Conservation (phyloP, 768 basidiomycete genomes). For the Cyclocybe aegerita region DNA sequence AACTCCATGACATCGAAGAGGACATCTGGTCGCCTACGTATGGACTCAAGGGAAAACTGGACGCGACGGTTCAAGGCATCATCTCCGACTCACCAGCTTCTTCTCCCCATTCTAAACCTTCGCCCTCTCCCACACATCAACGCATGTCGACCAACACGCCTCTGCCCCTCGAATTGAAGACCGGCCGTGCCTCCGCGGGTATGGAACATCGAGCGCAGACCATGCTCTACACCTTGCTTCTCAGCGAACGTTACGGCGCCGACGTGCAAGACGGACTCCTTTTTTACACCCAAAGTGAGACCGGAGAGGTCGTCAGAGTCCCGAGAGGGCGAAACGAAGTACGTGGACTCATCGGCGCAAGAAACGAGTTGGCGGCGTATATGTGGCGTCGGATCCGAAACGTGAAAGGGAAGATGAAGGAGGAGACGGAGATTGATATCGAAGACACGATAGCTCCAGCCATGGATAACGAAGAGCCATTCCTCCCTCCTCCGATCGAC, state of each 20-base stretch:
- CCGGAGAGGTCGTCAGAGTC: slow-evolving; percentile 69
- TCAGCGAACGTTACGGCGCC: slow-evolving; percentile 87
- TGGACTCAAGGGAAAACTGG: slow-evolving; percentile 94
- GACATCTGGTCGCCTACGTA: slow-evolving; percentile 97
- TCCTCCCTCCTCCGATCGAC: background rate
- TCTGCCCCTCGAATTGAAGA: slow-evolving; percentile 95
- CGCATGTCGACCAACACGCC: slow-evolving; percentile 35
- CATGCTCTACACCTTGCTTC: slow-evolving; percentile 91
- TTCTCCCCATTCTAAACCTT: background rate
- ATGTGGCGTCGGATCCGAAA: slow-evolving; percentile 52
- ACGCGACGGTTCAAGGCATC: slow-evolving; percentile 78
- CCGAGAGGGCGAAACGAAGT: slow-evolving; percentile 81
- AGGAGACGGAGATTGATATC: slow-evolving; percentile 13
- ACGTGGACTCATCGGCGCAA: slow-evolving; percentile 71
- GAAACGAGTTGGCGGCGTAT: slow-evolving; percentile 85
- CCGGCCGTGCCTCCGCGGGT: slow-evolving; percentile 69
- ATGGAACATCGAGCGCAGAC: slow-evolving; percentile 98
- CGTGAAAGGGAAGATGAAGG: slow-evolving; percentile 12
- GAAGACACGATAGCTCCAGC: background rate
- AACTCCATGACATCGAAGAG: slow-evolving; percentile 89
- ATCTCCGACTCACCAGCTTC: slow-evolving; percentile 42
- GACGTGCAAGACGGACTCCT: slow-evolving; percentile 82
- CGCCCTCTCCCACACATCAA: slow-evolving; percentile 5
- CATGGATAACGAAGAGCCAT: background rate
- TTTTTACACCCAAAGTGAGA: slow-evolving; percentile 92